phyloP scores from a whole-genome alignment of 179 eudicot genomes.

The Beta lomatogona region DNA sequence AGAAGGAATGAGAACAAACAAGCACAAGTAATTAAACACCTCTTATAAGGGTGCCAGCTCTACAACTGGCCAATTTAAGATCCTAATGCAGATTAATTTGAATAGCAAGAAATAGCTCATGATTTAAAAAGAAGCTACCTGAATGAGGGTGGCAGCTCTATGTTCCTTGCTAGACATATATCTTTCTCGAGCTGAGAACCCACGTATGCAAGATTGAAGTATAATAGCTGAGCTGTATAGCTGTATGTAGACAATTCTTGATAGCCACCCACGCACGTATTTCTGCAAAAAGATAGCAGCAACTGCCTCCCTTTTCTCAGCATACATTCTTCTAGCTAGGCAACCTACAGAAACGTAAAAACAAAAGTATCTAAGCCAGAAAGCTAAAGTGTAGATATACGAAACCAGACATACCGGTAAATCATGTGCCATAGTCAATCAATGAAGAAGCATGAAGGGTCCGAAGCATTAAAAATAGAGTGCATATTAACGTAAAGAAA shows the following conservation, averaged over 20 bases:
- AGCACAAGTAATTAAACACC: neutral
- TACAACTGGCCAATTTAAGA: neutral
- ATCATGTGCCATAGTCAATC: neutral
- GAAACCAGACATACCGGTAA: neutral
- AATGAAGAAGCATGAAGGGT: neutral
- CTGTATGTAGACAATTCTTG: slow-evolving; percentile 53
- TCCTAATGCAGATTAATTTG: neutral
- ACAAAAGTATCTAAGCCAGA: neutral
- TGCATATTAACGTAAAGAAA: neutral
- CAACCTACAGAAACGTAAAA: slow-evolving; percentile 51
- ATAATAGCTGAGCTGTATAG: slow-evolving; percentile 46
- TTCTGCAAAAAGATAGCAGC: slow-evolving; percentile 79
- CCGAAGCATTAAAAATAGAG: neutral
- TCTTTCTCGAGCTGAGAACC: slow-evolving; percentile 63
- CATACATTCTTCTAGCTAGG: slow-evolving; percentile 57
- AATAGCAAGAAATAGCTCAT: neutral
- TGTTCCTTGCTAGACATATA: slow-evolving; percentile 60
- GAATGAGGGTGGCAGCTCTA: slow-evolving; percentile 79
- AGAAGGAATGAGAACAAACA: neutral
- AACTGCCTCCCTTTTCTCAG: slow-evolving; percentile 48
- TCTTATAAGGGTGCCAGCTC: neutral
- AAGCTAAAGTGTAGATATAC: no score
- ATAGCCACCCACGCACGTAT: slow-evolving; percentile 63
- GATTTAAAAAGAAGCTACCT: slow-evolving; percentile 47
- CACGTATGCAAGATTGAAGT: slow-evolving; percentile 73